Conservation (phyloP, 352 stramenopile species). For the Aphanomyces astaci region DNA sequence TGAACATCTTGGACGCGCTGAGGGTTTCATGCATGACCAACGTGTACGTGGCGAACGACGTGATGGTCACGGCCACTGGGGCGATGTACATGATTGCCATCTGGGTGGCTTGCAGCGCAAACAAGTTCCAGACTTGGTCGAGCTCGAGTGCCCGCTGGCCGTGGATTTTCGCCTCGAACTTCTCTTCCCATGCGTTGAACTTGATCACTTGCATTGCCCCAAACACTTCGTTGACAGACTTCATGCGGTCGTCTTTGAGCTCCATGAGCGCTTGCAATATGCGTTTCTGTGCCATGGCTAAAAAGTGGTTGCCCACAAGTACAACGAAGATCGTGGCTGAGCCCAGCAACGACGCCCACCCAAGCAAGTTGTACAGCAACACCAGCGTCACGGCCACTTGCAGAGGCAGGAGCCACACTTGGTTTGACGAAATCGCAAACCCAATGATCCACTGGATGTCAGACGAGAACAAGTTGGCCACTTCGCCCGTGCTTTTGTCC, state of each 20-base stretch:
- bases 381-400: conserved; percentile 5
- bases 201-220: conserved; percentile 86
- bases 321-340: conserved; percentile 34
- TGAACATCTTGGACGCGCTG: conserved; percentile 56
- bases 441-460: conserved; percentile 54
- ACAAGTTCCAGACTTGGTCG: conserved; percentile 39
- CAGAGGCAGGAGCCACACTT: conserved; percentile 16
- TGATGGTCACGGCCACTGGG: conserved; percentile 38
- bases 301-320: conserved; percentile 34
- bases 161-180: conserved; percentile 74
- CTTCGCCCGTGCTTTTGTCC: conserved; percentile 37
- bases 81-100: too few species aligned
- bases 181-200: conserved; percentile 87
- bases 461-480: conserved; percentile 58
- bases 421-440: conserved; percentile 24
- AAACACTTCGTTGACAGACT: conserved; percentile 39
- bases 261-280: conserved; percentile 26
- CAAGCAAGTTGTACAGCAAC: conserved; percentile 15
- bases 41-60: conserved; percentile 43
- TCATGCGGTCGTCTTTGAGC: conserved; percentile 38
- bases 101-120: too few species aligned
- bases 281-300: conserved; percentile 20
- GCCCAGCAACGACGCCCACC: conserved; percentile 31
- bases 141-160: conserved; percentile 36
- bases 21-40: conserved; percentile 34